Conservation (phyloP, 441 rosid species). For the Lepidium campestre region DNA sequence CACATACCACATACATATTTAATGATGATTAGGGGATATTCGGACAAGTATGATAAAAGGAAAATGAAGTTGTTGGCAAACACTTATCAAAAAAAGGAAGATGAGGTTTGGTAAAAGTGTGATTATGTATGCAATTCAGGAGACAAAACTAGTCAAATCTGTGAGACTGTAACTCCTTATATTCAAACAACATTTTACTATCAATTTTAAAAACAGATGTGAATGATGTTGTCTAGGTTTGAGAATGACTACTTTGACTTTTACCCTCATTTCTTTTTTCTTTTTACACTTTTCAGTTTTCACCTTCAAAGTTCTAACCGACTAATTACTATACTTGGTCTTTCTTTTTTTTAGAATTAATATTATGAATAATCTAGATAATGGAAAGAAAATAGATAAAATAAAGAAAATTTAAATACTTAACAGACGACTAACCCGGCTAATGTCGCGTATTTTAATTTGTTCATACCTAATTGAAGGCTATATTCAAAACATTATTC, state of each 20-base stretch:
- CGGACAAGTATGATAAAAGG: conserved; percentile 8
- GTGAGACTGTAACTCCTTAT: conserved; percentile 17
- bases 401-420: too few species aligned
- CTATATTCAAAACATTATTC: conserved; percentile 16
- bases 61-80: conserved; percentile 14
- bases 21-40: conserved; percentile 14
- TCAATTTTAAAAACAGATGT: too few species aligned
- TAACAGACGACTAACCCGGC: conserved; percentile 14
- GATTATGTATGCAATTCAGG: conserved; percentile 26
- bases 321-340: background rate
- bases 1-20: conserved; percentile 9
- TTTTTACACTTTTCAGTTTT: conserved; percentile 1
- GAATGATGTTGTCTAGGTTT: conserved; percentile 28
- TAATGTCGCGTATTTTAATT: background rate
- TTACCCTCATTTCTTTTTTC: background rate
- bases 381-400: too few species aligned
- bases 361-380: too few species aligned
- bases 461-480: background rate
- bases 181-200: conserved; percentile 10
- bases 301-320: background rate
- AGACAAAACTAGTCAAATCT: conserved; percentile 26
- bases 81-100: background rate
- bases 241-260: conserved; percentile 28
- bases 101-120: conserved; percentile 25
- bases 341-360: too few species aligned